Conservation (phyloP, 441 rosid species). For the Theobroma grandiflorum region DNA sequence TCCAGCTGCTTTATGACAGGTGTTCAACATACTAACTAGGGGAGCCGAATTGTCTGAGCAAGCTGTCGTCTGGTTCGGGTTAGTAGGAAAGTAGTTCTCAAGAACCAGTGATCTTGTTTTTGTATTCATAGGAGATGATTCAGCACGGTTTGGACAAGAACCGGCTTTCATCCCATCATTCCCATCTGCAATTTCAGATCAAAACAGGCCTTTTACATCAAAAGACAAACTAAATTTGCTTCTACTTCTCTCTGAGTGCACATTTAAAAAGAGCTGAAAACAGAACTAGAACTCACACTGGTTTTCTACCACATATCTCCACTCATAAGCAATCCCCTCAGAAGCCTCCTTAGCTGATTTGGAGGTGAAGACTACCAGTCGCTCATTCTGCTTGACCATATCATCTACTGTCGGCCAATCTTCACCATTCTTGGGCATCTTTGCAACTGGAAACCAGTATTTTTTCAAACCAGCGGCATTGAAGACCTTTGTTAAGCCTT, state of each 20-base stretch:
- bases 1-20: conserved; percentile 78
- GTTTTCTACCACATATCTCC: conserved; percentile 90
- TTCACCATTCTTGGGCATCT: conserved; percentile 80
- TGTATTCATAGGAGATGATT: conserved; percentile 74
- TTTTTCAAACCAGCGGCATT: conserved; percentile 75
- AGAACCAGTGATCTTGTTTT: conserved; percentile 65
- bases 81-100: conserved; percentile 69
- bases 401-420: conserved; percentile 97
- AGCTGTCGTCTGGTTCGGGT: conserved; percentile 62
- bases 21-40: conserved; percentile 62
- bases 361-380: conserved; percentile 89
- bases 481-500: conserved; percentile 86
- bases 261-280: background rate
- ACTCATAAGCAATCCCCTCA: conserved; percentile 88
- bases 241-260: background rate
- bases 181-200: conserved; percentile 68
- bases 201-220: background rate
- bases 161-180: conserved; percentile 74
- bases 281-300: conserved; percentile 59
- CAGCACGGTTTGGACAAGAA: conserved; percentile 71
- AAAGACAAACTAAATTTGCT: background rate
- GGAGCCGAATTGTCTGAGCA: conserved; percentile 87
- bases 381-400: conserved; percentile 82
- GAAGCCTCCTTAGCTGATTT: conserved; percentile 75
- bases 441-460: conserved; percentile 73